These are phyloP conservation scores for Verbena officinalis DNA, from an alignment of 257 asterid genomes.

Conservation along the genomic window DNA sequence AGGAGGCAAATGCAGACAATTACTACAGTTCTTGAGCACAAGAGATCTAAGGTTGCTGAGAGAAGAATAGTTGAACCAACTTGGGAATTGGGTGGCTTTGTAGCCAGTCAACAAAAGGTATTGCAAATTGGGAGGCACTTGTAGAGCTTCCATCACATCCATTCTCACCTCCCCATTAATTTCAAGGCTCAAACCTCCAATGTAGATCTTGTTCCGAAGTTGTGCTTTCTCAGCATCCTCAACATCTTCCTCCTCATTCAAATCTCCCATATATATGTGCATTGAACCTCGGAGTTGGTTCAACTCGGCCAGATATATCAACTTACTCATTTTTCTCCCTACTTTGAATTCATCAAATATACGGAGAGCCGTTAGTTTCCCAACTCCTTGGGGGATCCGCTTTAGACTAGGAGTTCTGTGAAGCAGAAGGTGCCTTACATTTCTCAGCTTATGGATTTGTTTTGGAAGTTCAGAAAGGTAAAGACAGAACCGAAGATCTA, in stretches of 20 bases:
- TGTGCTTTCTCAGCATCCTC: constrained; percentile 1
- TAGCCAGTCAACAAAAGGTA: neutral
- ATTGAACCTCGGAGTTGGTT: no score
- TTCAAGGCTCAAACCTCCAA: neutral
- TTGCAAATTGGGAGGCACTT: neutral
- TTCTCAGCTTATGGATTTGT: constrained; percentile 3
- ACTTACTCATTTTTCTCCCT: no score
- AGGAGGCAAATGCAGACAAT: constrained; percentile 1
- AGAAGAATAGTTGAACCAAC: constrained; percentile 7
- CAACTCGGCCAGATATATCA: no score
- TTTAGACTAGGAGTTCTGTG: no score
- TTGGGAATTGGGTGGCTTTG: neutral
- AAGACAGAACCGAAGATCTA: constrained; percentile 1
- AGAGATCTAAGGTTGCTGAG: neutral
- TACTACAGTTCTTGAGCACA: neutral
- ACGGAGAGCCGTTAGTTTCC: no score
- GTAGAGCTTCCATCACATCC: no score
- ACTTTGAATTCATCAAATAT: no score
- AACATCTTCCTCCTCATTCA: neutral
- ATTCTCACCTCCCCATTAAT: neutral
- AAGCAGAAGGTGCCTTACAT: constrained; percentile 19
- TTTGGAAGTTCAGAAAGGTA: neutral
- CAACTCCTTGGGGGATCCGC: neutral
- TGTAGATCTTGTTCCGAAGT: neutral
- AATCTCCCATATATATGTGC: neutral